Evolutionary conservation across 352 stramenopile species (phyloP), one percentile per base, ranked within the genome.

Genomic region (Blastocystis sp.): DNA sequence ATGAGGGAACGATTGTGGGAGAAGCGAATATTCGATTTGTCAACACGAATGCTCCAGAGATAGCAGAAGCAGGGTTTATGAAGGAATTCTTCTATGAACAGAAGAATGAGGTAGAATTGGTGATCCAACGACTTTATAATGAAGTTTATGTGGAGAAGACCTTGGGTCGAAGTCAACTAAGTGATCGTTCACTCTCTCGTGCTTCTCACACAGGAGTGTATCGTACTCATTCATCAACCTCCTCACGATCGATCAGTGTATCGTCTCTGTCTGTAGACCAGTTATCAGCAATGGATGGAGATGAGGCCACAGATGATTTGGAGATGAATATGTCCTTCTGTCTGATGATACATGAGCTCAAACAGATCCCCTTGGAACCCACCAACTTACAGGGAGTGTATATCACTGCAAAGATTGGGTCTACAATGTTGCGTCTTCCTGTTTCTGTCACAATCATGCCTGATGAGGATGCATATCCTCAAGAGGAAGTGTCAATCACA

Each of bases 261-360:
- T 39, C 11, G 4, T 77, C 71, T 21, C 71, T 83, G 7, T 83
- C 71, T 16, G 6, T 65, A 11, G 71, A 83, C 1, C 71, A 83
- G 49, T 63, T 83, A n/a, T 59, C 49, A 12, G 16, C 46, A 12
- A 32, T 83, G 32, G 71, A 83, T 24, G 51, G 29, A 19, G 71
- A 83, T 14, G 71, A 83, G 49, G 46, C 24, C 29, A 59, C 71
- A 6, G 71, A 83, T 24, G 71, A 83, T 29, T 21, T 83, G 71
- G 71, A 83, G 29, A n/a, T n/a, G 27, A 83, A 66, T 29, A 65
- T 83, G 71, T 65, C 49, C 2, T 83, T 67, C 71, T 83, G 71
- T 27, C 21, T 83, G 3, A 66, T 42, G 3, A 21, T 83, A 1
- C 42, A 83, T 21, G 14, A 37, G 19, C 49, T 83, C 7, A 83